Percentiles rank a stretch among this genome's conserved stretches.
phyloP scores from a whole-genome alignment of 352 stramenopile genomes.

The Globisporangium middletonii region DNA sequence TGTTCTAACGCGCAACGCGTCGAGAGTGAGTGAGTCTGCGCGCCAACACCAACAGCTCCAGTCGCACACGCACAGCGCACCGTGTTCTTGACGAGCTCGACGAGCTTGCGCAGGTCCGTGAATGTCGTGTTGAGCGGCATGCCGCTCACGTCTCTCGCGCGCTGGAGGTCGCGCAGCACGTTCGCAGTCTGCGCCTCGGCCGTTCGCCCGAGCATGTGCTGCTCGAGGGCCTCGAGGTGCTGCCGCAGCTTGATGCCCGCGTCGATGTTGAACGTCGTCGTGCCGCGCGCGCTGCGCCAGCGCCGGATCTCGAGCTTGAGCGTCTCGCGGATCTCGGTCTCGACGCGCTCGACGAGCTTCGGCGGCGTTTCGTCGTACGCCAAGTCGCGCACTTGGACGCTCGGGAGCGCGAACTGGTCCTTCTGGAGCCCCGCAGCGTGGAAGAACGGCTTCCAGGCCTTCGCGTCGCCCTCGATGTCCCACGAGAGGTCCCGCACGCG shows the following conservation, averaged over 20 bases:
- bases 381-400: conserved; percentile 53
- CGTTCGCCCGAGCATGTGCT: conserved; percentile 9
- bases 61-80: conserved; percentile 22
- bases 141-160: conserved; percentile 57
- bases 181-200: not conserved
- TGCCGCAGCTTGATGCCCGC: conserved; percentile 68
- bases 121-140: conserved; percentile 87
- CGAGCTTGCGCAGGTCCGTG: conserved; percentile 74
- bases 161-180: conserved; percentile 27
- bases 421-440: conserved; percentile 17
- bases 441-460: conserved; percentile 87
- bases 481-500: conserved; percentile 66
- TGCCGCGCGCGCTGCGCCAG: conserved; percentile 80
- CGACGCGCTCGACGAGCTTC: conserved; percentile 59
- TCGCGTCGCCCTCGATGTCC: conserved; percentile 70
- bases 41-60: conserved; percentile 5
- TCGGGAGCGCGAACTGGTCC: conserved; percentile 21
- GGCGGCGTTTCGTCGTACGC: conserved; percentile 50
- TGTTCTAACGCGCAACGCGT: conserved; percentile 36
- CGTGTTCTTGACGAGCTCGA: conserved; percentile 81
- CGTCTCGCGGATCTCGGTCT: conserved; percentile 70
- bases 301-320: conserved; percentile 84
- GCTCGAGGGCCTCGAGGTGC: conserved; percentile 70
- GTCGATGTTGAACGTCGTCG: conserved; percentile 87
- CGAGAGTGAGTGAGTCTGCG: not conserved